Evolutionary conservation across 2,329 filamentous ascomycete species (phyloP).

Genomic region (Trichoderma harzianum): DNA sequence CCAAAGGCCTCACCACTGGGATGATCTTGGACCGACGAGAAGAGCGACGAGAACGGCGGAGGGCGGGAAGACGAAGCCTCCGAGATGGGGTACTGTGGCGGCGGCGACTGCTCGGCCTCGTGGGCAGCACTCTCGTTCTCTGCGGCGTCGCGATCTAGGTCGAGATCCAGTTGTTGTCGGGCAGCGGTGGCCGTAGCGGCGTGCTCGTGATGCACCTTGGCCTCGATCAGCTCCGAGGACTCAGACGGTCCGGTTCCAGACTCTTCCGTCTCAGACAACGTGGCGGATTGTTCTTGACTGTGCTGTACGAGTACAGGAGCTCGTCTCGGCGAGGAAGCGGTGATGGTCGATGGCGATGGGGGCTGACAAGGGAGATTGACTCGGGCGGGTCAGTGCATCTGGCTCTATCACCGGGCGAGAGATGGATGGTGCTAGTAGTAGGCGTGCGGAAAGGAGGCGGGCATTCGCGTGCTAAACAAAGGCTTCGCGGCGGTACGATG

Average conservation of each 20-base stretch:
- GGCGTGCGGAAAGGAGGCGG: constrained; percentile 4
- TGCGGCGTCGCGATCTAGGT: constrained; percentile 21
- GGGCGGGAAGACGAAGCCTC: constrained; percentile 52
- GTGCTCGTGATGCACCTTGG: constrained; percentile 24
- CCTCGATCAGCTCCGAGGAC: constrained; percentile 36
- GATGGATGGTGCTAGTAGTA: background rate
- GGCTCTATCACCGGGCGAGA: background rate
- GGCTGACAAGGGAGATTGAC: constrained; percentile 15
- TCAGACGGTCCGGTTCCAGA: constrained; percentile 34
- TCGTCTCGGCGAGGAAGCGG: constrained; percentile 20
- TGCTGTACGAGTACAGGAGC: background rate
- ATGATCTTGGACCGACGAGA: constrained; percentile 39
- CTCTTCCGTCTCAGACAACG: constrained; percentile 37
- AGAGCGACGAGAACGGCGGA: constrained; percentile 61
- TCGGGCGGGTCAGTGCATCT: constrained; percentile 19
- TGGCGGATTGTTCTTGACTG: constrained; percentile 32
- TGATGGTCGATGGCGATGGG: constrained; percentile 18
- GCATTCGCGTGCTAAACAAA: background rate
- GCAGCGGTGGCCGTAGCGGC: constrained; percentile 21
- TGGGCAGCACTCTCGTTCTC: constrained; percentile 21
- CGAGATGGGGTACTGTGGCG: constrained; percentile 57
- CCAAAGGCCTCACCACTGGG: constrained; percentile 31
- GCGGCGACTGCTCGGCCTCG: constrained; percentile 47
- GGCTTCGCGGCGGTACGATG: background rate
- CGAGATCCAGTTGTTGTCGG: constrained; percentile 22